These are phyloP conservation scores for Silene conica DNA, from an alignment of 148 eudicot species.

Conservation along the genomic window DNA sequence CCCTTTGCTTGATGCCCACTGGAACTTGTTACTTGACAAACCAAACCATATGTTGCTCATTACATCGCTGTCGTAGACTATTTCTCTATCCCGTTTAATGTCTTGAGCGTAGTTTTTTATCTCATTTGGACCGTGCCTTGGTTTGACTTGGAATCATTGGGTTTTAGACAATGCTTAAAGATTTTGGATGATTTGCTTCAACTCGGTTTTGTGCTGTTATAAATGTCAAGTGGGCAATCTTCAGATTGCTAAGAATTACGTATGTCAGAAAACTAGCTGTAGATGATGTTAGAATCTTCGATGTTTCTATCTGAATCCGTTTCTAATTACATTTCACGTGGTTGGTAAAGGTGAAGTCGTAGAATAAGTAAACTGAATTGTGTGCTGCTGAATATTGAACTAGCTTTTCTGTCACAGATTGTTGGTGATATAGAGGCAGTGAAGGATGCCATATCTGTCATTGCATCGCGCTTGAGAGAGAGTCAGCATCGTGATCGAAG, in stretches of 20 bases:
- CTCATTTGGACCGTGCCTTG: constrained; percentile 6
- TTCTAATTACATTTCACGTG: neutral
- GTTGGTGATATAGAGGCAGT: constrained; percentile 77
- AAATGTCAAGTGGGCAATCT: neutral
- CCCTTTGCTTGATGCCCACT: constrained; percentile 13
- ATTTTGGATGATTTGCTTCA: neutral
- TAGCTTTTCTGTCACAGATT: constrained; percentile 36
- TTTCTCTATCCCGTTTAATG: constrained; percentile 4
- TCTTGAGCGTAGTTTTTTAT: neutral
- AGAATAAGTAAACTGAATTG: neutral
- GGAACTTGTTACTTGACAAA: neutral
- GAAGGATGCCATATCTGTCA: constrained; percentile 67
- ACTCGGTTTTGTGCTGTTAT: neutral
- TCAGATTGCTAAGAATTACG: neutral
- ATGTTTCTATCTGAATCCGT: neutral
- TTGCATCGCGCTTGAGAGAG: constrained; percentile 87
- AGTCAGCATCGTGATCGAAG: constrained; percentile 97
- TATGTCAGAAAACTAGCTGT: neutral
- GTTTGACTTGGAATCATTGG: constrained; percentile 9
- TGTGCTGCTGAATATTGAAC: constrained; percentile 15
- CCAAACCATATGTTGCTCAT: neutral
- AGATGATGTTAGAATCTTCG: neutral
- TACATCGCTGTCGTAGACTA: neutral
- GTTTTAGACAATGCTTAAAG: neutral
- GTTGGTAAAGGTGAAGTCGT: neutral